Evolutionary conservation across 2,329 filamentous ascomycete genomes (phyloP).

Genomic region (Aspergillus novofumigatus): DNA sequence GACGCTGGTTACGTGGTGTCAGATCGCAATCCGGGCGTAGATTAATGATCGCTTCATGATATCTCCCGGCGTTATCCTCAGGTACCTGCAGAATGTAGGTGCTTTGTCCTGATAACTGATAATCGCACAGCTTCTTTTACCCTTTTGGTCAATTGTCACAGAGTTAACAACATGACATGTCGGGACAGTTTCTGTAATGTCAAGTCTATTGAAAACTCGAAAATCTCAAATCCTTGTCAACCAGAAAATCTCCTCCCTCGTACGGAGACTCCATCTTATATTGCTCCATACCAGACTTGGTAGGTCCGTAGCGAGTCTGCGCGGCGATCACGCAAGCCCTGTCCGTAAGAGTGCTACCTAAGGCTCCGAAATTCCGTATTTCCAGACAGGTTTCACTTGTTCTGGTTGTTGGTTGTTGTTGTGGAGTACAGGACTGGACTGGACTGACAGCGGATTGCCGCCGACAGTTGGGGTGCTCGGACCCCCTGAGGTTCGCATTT

Average conservation of each 20-base stretch:
- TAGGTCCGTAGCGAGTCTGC: neutral
- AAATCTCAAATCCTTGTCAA: neutral
- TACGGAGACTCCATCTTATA: neutral
- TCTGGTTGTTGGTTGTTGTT: neutral
- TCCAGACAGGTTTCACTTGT: neutral
- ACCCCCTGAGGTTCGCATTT: slow-evolving; percentile 21
- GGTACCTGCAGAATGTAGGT: neutral
- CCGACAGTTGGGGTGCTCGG: slow-evolving; percentile 12
- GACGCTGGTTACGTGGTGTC: neutral
- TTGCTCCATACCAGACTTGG: neutral
- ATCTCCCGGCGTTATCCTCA: neutral
- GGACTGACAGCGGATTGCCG: neutral
- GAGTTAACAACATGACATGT: too few relatives aligned
- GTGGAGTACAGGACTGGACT: neutral
- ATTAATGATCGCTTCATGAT: neutral
- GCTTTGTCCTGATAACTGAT: too few relatives aligned
- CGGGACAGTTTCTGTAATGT: too few relatives aligned
- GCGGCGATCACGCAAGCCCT: neutral
- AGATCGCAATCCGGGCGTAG: neutral
- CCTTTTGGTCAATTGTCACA: too few relatives aligned
- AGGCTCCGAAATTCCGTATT: neutral
- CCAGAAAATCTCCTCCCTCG: too few relatives aligned
- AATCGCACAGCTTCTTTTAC: too few relatives aligned
- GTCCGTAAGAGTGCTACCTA: too few relatives aligned
- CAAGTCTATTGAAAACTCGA: neutral